phyloP scores from a whole-genome alignment of 164 flowering plant species.

The Macadamia integrifolia region DNA sequence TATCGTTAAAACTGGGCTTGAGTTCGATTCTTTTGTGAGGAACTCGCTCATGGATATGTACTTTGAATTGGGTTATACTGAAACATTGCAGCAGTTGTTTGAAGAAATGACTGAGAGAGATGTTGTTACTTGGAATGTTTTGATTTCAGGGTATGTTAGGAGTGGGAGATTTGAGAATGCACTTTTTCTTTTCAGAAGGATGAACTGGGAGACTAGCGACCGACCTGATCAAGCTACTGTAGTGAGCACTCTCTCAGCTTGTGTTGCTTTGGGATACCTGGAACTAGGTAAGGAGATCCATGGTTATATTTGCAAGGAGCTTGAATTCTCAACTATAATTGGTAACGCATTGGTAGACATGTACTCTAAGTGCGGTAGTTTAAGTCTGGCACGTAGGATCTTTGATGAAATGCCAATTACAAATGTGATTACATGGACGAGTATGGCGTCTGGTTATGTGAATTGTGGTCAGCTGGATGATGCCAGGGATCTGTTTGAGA shows the following conservation, averaged over 20 bases:
- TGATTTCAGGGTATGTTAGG: conserved; percentile 54
- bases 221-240: conserved; percentile 62
- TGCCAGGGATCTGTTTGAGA: conserved; percentile 64
- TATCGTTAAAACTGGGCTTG: conserved; percentile 48
- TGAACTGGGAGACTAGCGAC: conserved; percentile 29
- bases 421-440: conserved; percentile 72
- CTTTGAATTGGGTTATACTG: conserved; percentile 37
- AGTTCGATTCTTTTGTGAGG: conserved; percentile 51
- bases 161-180: conserved; percentile 47
- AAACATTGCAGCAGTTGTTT: conserved; percentile 32
- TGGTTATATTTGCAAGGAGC: conserved; percentile 27
- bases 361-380: conserved; percentile 66
- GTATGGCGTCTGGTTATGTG: conserved; percentile 66
- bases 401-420: conserved; percentile 48
- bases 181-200: conserved; percentile 31
- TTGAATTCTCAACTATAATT: conserved; percentile 41
- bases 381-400: conserved; percentile 34
- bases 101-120: conserved; percentile 61
- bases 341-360: conserved; percentile 65
- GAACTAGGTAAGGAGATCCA: conserved; percentile 68
- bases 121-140: conserved; percentile 64
- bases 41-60: conserved; percentile 78
- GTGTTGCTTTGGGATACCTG: conserved; percentile 45
- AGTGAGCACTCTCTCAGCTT: conserved; percentile 70
- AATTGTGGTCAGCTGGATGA: conserved; percentile 52